phyloP scores from a whole-genome alignment of 1,284 basidiomycete species.

The Malassezia arunalokei region DNA sequence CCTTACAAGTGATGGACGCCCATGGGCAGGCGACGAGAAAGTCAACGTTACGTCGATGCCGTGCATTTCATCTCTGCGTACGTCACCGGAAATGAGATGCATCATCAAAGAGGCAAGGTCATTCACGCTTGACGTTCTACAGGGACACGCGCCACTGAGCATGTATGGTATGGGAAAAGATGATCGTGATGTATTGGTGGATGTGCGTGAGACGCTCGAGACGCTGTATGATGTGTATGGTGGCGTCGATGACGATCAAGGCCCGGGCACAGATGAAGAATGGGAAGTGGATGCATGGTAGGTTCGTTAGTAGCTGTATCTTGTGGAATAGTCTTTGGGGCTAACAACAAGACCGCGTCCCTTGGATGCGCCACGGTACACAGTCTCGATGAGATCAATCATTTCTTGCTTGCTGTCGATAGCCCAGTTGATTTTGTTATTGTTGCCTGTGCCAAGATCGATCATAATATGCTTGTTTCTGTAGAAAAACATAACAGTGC shows the following conservation, averaged over 20 bases:
- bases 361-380: conserved; percentile 92
- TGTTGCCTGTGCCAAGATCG: conserved; percentile 96
- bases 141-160: conserved; percentile 23
- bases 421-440: conserved; percentile 72
- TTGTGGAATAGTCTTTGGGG: conserved; percentile 55
- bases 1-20: conserved; percentile 17
- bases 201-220: conserved; percentile 34
- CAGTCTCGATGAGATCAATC: conserved; percentile 96
- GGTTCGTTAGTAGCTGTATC: conserved; percentile 28
- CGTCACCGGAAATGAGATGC: conserved; percentile 22
- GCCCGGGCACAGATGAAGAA: conserved; percentile 21
- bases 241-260: conserved; percentile 14
- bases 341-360: conserved; percentile 95
- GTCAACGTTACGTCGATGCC: conserved; percentile 15
- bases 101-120: conserved; percentile 19
- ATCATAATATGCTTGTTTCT: conserved; percentile 99
- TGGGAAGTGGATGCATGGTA: conserved; percentile 30
- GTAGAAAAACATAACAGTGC: conserved; percentile 37
- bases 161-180: conserved; percentile 24
- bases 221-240: conserved; percentile 28
- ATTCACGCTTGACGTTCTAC: conserved; percentile 20
- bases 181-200: conserved; percentile 30
- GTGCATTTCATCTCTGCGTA: conserved; percentile 22
- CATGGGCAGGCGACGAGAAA: background rate
- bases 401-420: conserved; percentile 50